Evolutionary conservation across 1,284 basidiomycete genomes (phyloP).

Genomic region (Coniferiporia weirii): DNA sequence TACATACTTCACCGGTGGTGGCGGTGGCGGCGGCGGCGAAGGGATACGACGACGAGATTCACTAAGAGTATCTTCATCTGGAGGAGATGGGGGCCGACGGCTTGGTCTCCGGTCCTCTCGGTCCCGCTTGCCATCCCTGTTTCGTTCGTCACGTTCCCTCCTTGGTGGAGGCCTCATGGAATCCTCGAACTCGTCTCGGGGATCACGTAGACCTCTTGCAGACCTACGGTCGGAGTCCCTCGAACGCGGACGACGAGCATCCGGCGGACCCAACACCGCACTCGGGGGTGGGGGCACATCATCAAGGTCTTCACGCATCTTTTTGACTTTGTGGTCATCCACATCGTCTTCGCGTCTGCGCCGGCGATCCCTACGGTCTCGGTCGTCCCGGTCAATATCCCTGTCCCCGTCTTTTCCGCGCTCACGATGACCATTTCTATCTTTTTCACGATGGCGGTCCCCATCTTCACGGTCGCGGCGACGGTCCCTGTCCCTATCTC

Average conservation of each 20-base stretch:
- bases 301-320: conserved; percentile 49
- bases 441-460: conserved; percentile 32
- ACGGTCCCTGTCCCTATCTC: conserved; percentile 28
- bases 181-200: conserved; percentile 59
- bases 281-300: conserved; percentile 37
- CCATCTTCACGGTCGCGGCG: conserved; percentile 28
- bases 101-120: conserved; percentile 26
- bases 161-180: conserved; percentile 32
- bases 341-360: conserved; percentile 57
- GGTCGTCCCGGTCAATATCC: conserved; percentile 47
- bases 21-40: conserved; percentile 19
- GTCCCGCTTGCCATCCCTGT: conserved; percentile 27
- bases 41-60: conserved; percentile 2
- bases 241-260: conserved; percentile 55
- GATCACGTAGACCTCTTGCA: conserved; percentile 35
- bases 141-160: conserved; percentile 31
- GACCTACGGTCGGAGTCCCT: conserved; percentile 46
- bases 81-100: conserved; percentile 25
- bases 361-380: conserved; percentile 48
- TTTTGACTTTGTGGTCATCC: conserved; percentile 52
- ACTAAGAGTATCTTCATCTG: conserved; percentile 19
- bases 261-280: conserved; percentile 35
- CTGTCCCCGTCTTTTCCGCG: conserved; percentile 33
- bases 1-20: conserved; percentile 25
- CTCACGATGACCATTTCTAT: conserved; percentile 41